Conservation (phyloP, 1,284 basidiomycete genomes). For the Volvariella volvacea region DNA sequence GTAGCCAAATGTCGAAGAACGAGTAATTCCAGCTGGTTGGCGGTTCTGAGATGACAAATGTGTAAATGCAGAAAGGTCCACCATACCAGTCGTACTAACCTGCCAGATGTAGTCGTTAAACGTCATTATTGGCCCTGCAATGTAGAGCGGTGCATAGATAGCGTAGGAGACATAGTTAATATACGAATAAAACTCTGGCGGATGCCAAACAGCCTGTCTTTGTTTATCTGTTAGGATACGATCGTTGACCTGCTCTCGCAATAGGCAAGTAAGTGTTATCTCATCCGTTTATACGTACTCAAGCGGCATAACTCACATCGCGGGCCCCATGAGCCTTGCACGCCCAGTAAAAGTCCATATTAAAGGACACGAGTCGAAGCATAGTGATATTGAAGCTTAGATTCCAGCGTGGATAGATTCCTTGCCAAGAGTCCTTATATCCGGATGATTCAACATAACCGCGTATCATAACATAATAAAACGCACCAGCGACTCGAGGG, state of each 20-base stretch:
- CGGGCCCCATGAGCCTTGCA: constrained; percentile 28
- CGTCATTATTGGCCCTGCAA: constrained; percentile 94
- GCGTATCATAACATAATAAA: neutral
- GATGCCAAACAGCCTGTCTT: constrained; percentile 36
- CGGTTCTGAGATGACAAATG: constrained; percentile 36
- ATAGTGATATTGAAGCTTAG: constrained; percentile 96
- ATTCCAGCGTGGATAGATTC: constrained; percentile 84
- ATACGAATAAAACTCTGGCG: constrained; percentile 54
- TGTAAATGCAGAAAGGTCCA: constrained; percentile 1
- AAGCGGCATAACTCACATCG: constrained; percentile 32
- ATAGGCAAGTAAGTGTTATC: constrained; percentile 4
- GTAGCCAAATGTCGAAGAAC: constrained; percentile 43
- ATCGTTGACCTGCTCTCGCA: constrained; percentile 19
- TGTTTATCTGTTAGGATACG: constrained; percentile 46
- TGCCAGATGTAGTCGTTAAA: constrained; percentile 96
- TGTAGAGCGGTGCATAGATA: constrained; percentile 90
- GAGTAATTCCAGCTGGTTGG: constrained; percentile 38
- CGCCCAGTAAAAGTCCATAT: constrained; percentile 90
- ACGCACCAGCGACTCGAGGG: constrained; percentile 38
- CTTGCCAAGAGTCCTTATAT: constrained; percentile 65
- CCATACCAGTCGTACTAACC: constrained; percentile 34
- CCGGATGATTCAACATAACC: neutral
- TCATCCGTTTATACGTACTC: neutral
- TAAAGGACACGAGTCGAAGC: constrained; percentile 90
- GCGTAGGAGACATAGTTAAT: constrained; percentile 52